Conservation (phyloP, 2,329 filamentous ascomycete genomes). For the Fusarium duplospermum region DNA sequence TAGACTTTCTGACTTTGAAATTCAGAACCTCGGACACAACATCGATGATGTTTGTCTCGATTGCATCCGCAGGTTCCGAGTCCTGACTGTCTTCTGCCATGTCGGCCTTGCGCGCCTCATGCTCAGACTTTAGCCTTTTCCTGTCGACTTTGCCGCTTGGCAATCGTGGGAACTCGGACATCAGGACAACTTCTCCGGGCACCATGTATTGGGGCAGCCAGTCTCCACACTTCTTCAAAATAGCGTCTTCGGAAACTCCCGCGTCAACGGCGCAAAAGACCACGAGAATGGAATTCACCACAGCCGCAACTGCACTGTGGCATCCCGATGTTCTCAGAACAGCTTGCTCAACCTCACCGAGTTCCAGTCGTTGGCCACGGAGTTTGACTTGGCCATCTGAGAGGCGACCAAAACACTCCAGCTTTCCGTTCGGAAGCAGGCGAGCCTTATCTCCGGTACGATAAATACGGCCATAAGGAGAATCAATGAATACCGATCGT, state of each 20-base stretch:
- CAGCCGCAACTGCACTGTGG: conserved; percentile 73
- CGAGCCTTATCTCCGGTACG: conserved; percentile 87
- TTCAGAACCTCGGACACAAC: conserved; percentile 57
- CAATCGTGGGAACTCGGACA: conserved; percentile 76
- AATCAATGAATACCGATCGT: conserved; percentile 74
- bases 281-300: conserved; percentile 77
- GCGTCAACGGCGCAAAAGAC: conserved; percentile 75
- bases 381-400: conserved; percentile 87
- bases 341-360: conserved; percentile 82
- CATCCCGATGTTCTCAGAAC: conserved; percentile 71
- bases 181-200: conserved; percentile 76
- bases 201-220: conserved; percentile 91
- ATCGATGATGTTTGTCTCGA: conserved; percentile 49
- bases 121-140: conserved; percentile 69
- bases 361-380: conserved; percentile 83
- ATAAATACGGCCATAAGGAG: conserved; percentile 78
- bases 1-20: conserved; percentile 49
- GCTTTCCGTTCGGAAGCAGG: conserved; percentile 72
- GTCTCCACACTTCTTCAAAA: conserved; percentile 71
- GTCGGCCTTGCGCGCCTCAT: conserved; percentile 34
- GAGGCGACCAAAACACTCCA: conserved; percentile 89
- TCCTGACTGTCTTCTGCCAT: conserved; percentile 4
- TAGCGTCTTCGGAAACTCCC: conserved; percentile 47
- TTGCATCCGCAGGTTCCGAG: conserved; percentile 33
- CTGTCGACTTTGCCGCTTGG: conserved; percentile 88